These are phyloP conservation scores for Barbarea vulgaris DNA, from an alignment of 345 rosid species.

Conservation along the genomic window DNA sequence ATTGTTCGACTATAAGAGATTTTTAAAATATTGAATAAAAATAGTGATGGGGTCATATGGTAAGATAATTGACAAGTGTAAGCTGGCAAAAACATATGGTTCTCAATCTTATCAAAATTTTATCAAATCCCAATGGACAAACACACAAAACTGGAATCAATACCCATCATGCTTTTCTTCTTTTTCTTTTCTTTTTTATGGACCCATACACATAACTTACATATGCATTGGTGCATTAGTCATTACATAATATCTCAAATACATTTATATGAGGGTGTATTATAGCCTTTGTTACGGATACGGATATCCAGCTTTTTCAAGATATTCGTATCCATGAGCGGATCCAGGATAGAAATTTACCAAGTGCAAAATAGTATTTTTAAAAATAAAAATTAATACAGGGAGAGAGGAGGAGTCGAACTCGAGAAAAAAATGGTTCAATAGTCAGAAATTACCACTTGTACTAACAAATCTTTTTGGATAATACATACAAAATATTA, in stretches of 20 bases:
- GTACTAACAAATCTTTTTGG: too few species aligned
- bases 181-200: slow-evolving; percentile 15
- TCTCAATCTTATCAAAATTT: slow-evolving; percentile 35
- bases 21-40: slow-evolving; percentile 9
- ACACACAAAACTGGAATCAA: slow-evolving; percentile 41
- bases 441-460: too few species aligned
- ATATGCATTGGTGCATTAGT: slow-evolving; percentile 20
- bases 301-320: too few species aligned
- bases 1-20: neutral
- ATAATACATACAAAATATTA: too few species aligned
- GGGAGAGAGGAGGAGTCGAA: too few species aligned
- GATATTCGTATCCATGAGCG: too few species aligned
- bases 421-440: too few species aligned
- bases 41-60: slow-evolving; percentile 23
- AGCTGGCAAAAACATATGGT: slow-evolving; percentile 39
- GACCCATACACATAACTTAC: slow-evolving; percentile 37
- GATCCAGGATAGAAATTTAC: too few species aligned
- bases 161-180: slow-evolving; percentile 41
- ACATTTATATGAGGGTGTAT: slow-evolving; percentile 3
- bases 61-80: slow-evolving; percentile 34
- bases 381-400: too few species aligned
- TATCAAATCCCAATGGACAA: slow-evolving; percentile 31
- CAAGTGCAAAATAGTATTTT: too few species aligned
- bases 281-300: too few species aligned
- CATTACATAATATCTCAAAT: slow-evolving; percentile 26